Conservation (phyloP, 305 asterid species). For the Fraxinus paxiana region DNA sequence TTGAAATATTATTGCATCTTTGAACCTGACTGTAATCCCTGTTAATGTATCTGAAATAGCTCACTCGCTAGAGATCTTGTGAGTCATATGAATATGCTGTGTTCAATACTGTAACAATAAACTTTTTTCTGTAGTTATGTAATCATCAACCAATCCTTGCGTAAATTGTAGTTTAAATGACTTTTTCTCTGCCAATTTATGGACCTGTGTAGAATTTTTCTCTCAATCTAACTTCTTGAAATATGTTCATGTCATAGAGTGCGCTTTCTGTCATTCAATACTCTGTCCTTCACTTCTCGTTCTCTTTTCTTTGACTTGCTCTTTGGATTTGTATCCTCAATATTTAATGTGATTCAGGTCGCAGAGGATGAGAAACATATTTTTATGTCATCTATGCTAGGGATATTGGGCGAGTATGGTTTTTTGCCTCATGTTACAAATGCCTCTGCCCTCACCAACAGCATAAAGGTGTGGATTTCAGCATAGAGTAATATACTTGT, state of each 20-base stretch:
- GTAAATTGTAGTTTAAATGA: not conserved
- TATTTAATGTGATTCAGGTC: constrained; percentile 42
- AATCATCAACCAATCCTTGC: not conserved
- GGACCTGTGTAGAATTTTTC: constrained; percentile 3
- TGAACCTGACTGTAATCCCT: not conserved
- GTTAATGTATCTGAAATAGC: not conserved
- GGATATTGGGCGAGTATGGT: constrained; percentile 82
- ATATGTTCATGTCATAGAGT: not conserved
- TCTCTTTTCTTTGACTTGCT: not conserved
- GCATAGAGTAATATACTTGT: constrained; percentile 9
- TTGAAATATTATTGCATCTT: not conserved
- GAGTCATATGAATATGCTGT: not conserved
- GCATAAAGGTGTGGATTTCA: constrained; percentile 61
- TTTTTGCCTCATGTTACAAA: constrained; percentile 85
- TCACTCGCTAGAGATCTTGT: not conserved
- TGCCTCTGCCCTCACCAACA: constrained; percentile 77
- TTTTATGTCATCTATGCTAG: constrained; percentile 71
- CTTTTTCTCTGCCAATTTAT: not conserved
- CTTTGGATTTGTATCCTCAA: constrained; percentile 26
- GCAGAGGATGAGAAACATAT: constrained; percentile 74
- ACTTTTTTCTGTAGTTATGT: not conserved
- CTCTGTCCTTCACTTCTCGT: constrained; percentile 2
- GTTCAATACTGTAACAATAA: not conserved
- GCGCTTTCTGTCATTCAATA: not conserved
- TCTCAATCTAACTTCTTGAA: constrained; percentile 10